Evolutionary conservation across 129 eudicot species (phyloP), one percentile per base, ranked within the genome.

Genomic region (Arctium minus): DNA sequence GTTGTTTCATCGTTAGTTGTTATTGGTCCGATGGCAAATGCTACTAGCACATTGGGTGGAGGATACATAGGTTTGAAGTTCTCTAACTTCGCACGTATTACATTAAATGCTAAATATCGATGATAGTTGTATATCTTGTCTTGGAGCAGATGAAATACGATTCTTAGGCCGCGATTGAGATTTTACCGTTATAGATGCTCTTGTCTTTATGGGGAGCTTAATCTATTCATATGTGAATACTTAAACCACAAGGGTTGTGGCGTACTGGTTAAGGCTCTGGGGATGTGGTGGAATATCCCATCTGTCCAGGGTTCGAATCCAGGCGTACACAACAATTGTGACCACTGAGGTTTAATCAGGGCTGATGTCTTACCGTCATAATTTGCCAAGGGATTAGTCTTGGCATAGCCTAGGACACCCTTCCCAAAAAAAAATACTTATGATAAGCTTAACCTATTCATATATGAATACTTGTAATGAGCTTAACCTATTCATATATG

Each of bases 21-120:
- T 74, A 87, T 93, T 86, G 99, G 98, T 40, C 98, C 97, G 22
- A 75, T 89, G 90, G 96, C 97, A 40, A 92, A 96, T 11, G 72
- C 75, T 73, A 73, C 94, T 37, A 86, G 83, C 77, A 80, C 86
- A 76, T 75, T 92, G 70, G 94, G 92, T 65, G 99, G 99, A 15
- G 93, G 90, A 79, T 96, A 96, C 82, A 82, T 92, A 89, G 99
- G 99, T 96, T 72, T 75, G 86, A 73, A 33, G 12, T 67, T 72
- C 46, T 68, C 13, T 53, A 27, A 8, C 5, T 15, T 44, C 15
- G 8, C 32, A 37, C 15, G 5, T 60, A 17, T n/a, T 60, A 60
- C 9, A 6, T 60, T 60, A 60, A 60, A 60, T 56, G 27, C 27
- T 56, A 56, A 56, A 56, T n/a, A 56, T 56, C 67, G 29, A n/a